phyloP scores from a whole-genome alignment of 306 rosid species.

The Sindora glabra region DNA sequence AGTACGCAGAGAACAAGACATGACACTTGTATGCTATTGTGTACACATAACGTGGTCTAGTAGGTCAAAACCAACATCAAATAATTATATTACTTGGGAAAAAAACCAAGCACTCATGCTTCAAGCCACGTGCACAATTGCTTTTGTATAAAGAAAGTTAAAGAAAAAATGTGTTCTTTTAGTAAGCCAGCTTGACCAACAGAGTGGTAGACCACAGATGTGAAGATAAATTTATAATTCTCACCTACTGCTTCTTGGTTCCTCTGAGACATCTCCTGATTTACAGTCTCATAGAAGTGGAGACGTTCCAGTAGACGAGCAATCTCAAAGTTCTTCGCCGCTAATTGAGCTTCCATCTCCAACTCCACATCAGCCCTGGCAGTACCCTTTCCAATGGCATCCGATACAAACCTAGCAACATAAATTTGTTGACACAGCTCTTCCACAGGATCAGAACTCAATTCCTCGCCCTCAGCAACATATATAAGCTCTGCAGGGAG shows the following conservation, averaged over 20 bases:
- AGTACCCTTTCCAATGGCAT: constrained; percentile 71
- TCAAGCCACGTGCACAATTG: background rate
- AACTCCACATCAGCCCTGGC: constrained; percentile 75
- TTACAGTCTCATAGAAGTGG: constrained; percentile 81
- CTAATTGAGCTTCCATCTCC: constrained; percentile 75
- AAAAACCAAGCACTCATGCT: background rate
- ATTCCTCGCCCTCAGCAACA: constrained; percentile 30
- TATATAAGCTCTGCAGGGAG: constrained; percentile 52
- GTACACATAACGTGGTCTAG: background rate
- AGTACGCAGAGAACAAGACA: no score
- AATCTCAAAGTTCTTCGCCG: constrained; percentile 82
- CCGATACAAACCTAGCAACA: constrained; percentile 76
- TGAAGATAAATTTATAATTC: constrained; percentile 22
- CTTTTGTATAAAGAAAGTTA: background rate
- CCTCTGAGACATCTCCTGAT: constrained; percentile 97
- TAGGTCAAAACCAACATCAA: background rate
- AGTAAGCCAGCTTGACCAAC: background rate
- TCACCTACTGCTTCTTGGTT: constrained; percentile 92
- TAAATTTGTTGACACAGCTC: constrained; percentile 68
- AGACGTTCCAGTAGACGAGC: constrained; percentile 82
- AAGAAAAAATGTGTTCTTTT: background rate
- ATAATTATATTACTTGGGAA: no score
- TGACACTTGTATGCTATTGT: background rate
- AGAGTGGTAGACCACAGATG: background rate
- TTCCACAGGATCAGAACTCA: constrained; percentile 47